Conservation (phyloP, 108 stramenopile species). For the Discostella stelligeroides region DNA sequence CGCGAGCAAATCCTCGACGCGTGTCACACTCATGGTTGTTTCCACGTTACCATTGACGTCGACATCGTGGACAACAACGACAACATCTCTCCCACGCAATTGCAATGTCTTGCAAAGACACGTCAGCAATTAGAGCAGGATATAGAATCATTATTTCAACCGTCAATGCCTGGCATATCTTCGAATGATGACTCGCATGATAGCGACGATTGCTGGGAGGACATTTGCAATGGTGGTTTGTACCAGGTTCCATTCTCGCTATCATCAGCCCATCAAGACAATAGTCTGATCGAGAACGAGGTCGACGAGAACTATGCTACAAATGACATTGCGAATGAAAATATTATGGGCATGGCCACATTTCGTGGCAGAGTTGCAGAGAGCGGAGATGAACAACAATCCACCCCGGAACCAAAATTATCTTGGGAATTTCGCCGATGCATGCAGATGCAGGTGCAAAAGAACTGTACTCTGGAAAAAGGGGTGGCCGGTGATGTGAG, state of each 20-base stretch:
- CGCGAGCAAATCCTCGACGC: constrained; percentile 25
- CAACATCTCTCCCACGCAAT: no score
- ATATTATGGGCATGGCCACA: constrained; percentile 18
- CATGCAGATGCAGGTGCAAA: no score
- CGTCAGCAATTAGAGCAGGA: neutral
- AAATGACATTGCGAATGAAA: constrained; percentile 20
- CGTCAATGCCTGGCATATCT: no score
- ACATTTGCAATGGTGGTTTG: no score
- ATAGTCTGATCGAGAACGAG: constrained; percentile 1
- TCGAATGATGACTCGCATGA: no score
- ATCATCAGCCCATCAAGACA: neutral
- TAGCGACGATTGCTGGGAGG: no score
- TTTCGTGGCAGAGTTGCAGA: constrained; percentile 58
- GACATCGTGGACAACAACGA: neutral
- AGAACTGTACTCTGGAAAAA: no score
- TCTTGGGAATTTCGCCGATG: constrained; percentile 56
- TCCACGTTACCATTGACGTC: constrained; percentile 17
- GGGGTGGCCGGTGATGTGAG: no score
- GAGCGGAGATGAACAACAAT: constrained; percentile 37
- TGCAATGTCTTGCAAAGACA: neutral
- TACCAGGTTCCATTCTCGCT: neutral
- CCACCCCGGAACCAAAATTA: constrained; percentile 52
- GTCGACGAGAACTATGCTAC: constrained; percentile 4
- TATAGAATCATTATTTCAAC: neutral
- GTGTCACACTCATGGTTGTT: constrained; percentile 51